phyloP scores from a whole-genome alignment of 2,329 filamentous ascomycete species.

The Trichoderma simmonsii region DNA sequence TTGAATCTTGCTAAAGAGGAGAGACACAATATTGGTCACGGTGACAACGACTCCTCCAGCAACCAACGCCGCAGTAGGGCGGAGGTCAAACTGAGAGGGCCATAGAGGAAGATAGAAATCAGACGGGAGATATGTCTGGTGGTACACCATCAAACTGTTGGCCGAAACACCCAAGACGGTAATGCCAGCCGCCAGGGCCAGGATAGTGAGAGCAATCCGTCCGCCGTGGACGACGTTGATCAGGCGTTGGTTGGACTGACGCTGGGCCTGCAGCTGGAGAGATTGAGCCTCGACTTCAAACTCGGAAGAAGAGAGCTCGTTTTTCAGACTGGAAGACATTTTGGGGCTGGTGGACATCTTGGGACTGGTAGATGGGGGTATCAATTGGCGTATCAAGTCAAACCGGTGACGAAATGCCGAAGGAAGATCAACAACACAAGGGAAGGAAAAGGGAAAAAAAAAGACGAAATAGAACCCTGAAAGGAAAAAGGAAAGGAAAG shows the following conservation, averaged over 20 bases:
- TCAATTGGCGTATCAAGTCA: not conserved
- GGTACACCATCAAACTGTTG: slow-evolving; percentile 54
- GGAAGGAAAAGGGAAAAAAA: not conserved
- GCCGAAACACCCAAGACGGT: slow-evolving; percentile 53
- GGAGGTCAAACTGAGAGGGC: slow-evolving; percentile 55
- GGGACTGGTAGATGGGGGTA: not conserved
- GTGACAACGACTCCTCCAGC: slow-evolving; percentile 50
- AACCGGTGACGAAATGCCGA: not conserved
- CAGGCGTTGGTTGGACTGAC: slow-evolving; percentile 38
- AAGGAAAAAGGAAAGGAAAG: not conserved
- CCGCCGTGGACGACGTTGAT: slow-evolving; percentile 43
- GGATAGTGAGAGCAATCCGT: slow-evolving; percentile 45
- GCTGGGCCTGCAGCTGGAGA: slow-evolving; percentile 33
- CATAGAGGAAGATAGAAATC: slow-evolving; percentile 54
- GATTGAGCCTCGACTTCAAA: slow-evolving; percentile 46
- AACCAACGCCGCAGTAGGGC: slow-evolving; percentile 55
- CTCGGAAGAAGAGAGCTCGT: slow-evolving; percentile 43
- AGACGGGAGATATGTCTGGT: slow-evolving; percentile 47
- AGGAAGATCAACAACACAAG: not conserved
- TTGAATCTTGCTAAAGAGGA: slow-evolving; percentile 48
- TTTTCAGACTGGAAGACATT: slow-evolving; percentile 36
- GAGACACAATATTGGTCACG: slow-evolving; percentile 45
- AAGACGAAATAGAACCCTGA: not conserved
- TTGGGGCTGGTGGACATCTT: slow-evolving; percentile 24
- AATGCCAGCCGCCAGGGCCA: slow-evolving; percentile 51